A percentile compares a stretch with the other conserved stretches of the same genome.
Evolutionary conservation across 2,329 filamentous ascomycete species (phyloP).

Genomic region (Aspergillus costaricaensis): DNA sequence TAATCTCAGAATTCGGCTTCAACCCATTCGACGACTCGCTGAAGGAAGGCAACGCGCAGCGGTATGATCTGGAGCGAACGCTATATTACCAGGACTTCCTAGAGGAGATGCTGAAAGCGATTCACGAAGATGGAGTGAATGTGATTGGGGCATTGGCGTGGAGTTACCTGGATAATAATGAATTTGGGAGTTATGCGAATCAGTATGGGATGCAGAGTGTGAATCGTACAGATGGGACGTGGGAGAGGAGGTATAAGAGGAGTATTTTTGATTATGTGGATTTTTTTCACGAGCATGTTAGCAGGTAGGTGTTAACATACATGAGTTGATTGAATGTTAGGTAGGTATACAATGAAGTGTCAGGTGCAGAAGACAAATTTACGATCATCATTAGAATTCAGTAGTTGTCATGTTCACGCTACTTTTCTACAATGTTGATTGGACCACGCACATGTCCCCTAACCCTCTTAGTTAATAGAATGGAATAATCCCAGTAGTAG

Average conservation of each 20-base stretch:
- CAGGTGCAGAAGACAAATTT: no score
- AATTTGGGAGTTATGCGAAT: slow-evolving; percentile 54
- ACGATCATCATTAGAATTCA: no score
- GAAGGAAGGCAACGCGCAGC: slow-evolving; percentile 50
- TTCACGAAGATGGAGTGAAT: slow-evolving; percentile 59
- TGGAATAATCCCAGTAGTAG: no score
- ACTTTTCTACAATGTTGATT: no score
- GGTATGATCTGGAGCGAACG: slow-evolving; percentile 57
- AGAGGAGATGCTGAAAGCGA: slow-evolving; percentile 57
- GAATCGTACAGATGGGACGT: slow-evolving; percentile 50
- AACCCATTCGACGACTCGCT: slow-evolving; percentile 51
- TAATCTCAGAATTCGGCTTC: slow-evolving; percentile 59
- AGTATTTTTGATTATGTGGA: slow-evolving; percentile 62
- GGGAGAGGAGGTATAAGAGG: slow-evolving; percentile 57
- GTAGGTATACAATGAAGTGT: no score
- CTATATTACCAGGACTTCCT: slow-evolving; percentile 59
- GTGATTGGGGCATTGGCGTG: slow-evolving; percentile 59
- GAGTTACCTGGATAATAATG: slow-evolving; percentile 57
- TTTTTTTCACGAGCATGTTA: slow-evolving; percentile 35
- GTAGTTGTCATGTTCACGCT: no score
- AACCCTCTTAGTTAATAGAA: no score
- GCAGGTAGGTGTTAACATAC: not conserved
- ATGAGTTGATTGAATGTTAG: no score
- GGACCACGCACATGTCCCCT: no score
- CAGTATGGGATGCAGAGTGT: slow-evolving; percentile 61